A percentile compares a stretch with the other conserved stretches of the same genome.
Evolutionary conservation across 306 rosid genomes (phyloP).

Genomic region (Geum urbanum): DNA sequence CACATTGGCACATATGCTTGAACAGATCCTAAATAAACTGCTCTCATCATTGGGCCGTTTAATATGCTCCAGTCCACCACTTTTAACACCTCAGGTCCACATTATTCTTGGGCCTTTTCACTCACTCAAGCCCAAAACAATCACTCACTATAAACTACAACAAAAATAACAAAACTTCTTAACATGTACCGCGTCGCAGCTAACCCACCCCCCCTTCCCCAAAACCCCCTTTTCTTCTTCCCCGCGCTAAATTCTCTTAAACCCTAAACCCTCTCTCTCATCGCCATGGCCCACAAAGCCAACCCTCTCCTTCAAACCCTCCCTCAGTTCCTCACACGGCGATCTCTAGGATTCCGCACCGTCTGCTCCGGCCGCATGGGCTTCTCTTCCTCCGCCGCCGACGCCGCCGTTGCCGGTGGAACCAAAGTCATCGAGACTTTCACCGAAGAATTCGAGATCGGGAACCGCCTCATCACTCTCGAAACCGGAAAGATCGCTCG

Average conservation of each 20-base stretch:
- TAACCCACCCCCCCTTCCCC: not conserved
- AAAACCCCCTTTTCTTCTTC: not conserved
- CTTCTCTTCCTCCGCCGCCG: conserved; percentile 40
- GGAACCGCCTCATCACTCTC: conserved; percentile 54
- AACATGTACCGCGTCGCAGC: not conserved
- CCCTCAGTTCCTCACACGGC: conserved; percentile 55
- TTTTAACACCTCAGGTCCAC: not conserved
- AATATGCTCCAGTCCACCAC: too few relatives aligned
- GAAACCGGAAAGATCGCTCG: conserved; percentile 85
- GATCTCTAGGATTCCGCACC: conserved; percentile 41
- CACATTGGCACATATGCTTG: too few relatives aligned
- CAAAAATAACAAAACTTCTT: not conserved
- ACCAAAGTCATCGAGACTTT: conserved; percentile 55
- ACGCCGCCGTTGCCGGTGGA: conserved; percentile 25
- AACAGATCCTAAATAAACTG: not conserved
- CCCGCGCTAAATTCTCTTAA: conserved; percentile 31
- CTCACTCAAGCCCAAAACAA: not conserved
- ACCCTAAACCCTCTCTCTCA: conserved; percentile 43
- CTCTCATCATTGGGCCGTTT: too few relatives aligned
- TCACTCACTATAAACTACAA: not conserved
- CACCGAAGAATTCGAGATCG: conserved; percentile 81
- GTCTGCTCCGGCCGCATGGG: conserved; percentile 63
- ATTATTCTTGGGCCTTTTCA: not conserved
- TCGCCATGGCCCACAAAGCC: conserved; percentile 37
- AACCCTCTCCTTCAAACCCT: conserved; percentile 46